Evolutionary conservation across 805 yeast species (phyloP), one percentile per base, ranked within the genome.

Genomic region (Jamesozyma lodderae): DNA sequence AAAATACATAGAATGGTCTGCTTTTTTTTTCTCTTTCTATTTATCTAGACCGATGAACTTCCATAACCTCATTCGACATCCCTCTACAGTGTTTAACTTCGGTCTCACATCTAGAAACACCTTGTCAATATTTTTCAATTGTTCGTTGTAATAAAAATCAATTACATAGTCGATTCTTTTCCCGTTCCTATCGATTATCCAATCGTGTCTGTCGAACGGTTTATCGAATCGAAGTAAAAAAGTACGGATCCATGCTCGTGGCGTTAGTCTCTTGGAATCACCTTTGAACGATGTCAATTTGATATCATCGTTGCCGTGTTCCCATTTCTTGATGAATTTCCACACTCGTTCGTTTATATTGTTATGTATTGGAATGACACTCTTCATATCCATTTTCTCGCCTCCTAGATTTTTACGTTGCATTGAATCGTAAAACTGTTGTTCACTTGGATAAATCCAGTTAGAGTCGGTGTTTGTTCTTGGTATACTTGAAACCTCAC

Each of bases 151-250:
- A 60, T 90, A 90, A 57, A 87, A 90, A 59, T 90, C 98, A 52
- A 90, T 90, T 31, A 90, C 96, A 52, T 90, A 90, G 35, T 86
- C 96, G 16, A 90, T 72, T 36, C 73, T 71, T 3, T 9, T 29
- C 3, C 97, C 97, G 59, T 96, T 85, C 38, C 96, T 67, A 51
- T 82, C 78, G 9, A 90, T 72, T 6, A 72, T 68, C 98, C 98
- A 90, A 61, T 90, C 98, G 57, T 90, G 98, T 51, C 98, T 73
- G 62, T 90, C 98, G 63, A 90, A 90, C 0, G 98, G 98, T 44
- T 72, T 72, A 35, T 76, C 77, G 41, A 73, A 69, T 0, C 95
- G 95, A 36, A 84, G 51, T 27, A 77, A 53, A 37, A 73, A 60
- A n/a, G 53, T 45, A 41, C 79, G 73, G 42, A 81, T 66, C 44